Conservation (phyloP, 169 alveolate genomes). For the Plasmodium malariae region DNA sequence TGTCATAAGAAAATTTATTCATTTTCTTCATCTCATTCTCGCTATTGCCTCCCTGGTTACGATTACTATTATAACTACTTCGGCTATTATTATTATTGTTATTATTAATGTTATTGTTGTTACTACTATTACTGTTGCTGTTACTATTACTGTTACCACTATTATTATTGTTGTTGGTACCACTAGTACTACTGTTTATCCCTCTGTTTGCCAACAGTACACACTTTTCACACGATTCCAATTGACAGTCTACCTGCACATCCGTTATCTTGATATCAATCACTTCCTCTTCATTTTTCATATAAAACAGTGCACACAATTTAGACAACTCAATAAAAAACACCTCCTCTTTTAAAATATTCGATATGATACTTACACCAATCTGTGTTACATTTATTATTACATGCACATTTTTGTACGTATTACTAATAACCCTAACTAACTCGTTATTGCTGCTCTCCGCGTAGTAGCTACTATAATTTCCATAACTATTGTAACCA, state of each 20-base stretch:
- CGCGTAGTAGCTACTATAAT: not conserved
- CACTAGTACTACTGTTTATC: slow-evolving; percentile 1
- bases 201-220: slow-evolving; percentile 83
- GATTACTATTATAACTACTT: not conserved
- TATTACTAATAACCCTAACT: slow-evolving; percentile 50
- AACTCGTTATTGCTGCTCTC: slow-evolving; percentile 7
- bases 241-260: slow-evolving; percentile 88
- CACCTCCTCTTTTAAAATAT: slow-evolving; percentile 87
- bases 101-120: slow-evolving; percentile 27
- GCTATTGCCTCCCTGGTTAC: not conserved
- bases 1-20: slow-evolving; percentile 8
- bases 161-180: not conserved
- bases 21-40: slow-evolving; percentile 9
- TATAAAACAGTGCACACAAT: slow-evolving; percentile 82
- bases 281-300: slow-evolving; percentile 88
- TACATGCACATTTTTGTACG: slow-evolving; percentile 72
- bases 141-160: not conserved
- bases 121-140: slow-evolving; percentile 16
- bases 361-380: slow-evolving; percentile 88
- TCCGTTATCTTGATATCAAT: slow-evolving; percentile 86
- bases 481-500: not conserved
- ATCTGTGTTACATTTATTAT: slow-evolving; percentile 83
- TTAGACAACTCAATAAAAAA: slow-evolving; percentile 87
- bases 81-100: not conserved
- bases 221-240: slow-evolving; percentile 80